Evolutionary conservation across 1,139 yeast genomes (phyloP).

Genomic region (Keqinozyma sinolaborantium): DNA sequence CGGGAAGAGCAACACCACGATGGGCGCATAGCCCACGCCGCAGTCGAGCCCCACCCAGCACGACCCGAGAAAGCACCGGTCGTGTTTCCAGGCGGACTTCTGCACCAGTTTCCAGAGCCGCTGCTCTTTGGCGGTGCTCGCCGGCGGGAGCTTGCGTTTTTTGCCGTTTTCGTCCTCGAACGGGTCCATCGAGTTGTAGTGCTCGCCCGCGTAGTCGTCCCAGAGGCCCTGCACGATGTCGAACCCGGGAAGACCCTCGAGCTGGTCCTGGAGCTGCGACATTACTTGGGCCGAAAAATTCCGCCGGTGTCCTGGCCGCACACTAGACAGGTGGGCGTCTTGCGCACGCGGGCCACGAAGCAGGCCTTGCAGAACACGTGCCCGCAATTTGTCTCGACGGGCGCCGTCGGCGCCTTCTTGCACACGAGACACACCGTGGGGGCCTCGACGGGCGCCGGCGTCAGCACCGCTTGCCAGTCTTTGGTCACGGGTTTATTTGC

Average conservation of each 20-base stretch:
- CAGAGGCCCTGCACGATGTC: conserved; percentile 50
- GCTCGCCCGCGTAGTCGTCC: conserved; percentile 65
- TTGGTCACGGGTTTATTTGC: conserved; percentile 65
- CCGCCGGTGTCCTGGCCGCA: conserved; percentile 62
- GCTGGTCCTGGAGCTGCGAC: conserved; percentile 22
- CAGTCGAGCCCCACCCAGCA: conserved; percentile 66
- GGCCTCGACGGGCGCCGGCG: conserved; percentile 21
- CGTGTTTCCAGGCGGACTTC: conserved; percentile 80
- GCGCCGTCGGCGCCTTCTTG: conserved; percentile 49
- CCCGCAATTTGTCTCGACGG: conserved; percentile 61
- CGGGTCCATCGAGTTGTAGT: conserved; percentile 66
- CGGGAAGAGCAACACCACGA: conserved; percentile 62
- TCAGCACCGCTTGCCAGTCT: conserved; percentile 62
- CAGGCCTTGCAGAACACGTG: conserved; percentile 70
- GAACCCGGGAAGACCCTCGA: conserved; percentile 59
- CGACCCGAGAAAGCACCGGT: conserved; percentile 74
- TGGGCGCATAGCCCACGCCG: conserved; percentile 75
- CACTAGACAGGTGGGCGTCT: conserved; percentile 46
- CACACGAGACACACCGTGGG: conserved; percentile 71
- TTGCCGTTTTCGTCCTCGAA: conserved; percentile 57
- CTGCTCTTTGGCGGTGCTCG: conserved; percentile 57
- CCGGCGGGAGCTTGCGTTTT: conserved; percentile 56
- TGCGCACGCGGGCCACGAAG: conserved; percentile 49
- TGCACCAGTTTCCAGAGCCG: conserved; percentile 72
- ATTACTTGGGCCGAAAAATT: conserved; percentile 23